Evolutionary conservation across 495 filamentous ascomycete species (phyloP).

Genomic region (Penicillium silybi): DNA sequence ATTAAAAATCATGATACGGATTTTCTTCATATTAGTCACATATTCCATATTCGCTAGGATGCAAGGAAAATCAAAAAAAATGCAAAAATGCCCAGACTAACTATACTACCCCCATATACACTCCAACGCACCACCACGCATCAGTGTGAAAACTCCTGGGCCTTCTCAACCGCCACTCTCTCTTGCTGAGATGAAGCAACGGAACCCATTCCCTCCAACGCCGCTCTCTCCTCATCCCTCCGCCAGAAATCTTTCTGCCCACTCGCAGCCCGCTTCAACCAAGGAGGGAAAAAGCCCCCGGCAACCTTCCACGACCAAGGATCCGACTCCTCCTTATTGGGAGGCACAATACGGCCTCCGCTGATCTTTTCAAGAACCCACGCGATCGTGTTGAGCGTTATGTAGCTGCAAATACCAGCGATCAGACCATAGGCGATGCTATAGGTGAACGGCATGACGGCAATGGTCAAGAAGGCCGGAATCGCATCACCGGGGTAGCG

Average conservation of each 20-base stretch:
- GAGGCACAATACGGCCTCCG: conserved; percentile 64
- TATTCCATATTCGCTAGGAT: background rate
- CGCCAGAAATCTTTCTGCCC: conserved; percentile 71
- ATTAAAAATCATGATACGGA: background rate
- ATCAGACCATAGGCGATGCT: conserved; percentile 77
- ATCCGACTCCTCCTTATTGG: conserved; percentile 68
- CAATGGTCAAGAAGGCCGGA: conserved; percentile 75
- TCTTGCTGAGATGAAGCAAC: conserved; percentile 13
- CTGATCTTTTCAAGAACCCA: conserved; percentile 62
- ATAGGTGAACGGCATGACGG: conserved; percentile 83
- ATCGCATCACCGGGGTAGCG: conserved; percentile 71
- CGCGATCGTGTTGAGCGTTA: conserved; percentile 59
- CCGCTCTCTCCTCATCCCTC: conserved; percentile 28
- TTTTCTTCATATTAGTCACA: background rate
- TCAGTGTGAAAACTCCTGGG: background rate
- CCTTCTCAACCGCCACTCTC: conserved; percentile 14
- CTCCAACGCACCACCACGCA: background rate
- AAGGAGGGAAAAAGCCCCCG: conserved; percentile 66
- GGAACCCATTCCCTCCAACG: conserved; percentile 10
- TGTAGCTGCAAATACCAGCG: conserved; percentile 72
- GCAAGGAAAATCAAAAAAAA: background rate
- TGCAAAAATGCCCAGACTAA: background rate
- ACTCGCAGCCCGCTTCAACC: conserved; percentile 55
- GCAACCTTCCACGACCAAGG: conserved; percentile 65
- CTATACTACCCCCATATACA: background rate